Conservation (phyloP, 257 asterid genomes). For the Coffea canephora region DNA sequence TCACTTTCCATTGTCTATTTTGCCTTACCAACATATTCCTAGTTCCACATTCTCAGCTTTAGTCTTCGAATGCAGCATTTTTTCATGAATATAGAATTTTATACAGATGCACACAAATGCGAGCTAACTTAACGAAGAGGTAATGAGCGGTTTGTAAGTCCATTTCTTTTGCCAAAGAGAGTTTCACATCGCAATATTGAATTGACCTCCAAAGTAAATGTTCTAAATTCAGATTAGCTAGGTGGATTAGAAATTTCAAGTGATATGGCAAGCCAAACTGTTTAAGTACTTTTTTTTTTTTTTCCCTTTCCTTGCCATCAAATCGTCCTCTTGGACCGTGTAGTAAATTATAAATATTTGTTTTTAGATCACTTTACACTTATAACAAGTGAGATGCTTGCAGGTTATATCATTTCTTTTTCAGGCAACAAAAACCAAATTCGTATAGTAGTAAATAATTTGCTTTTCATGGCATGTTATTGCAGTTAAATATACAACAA, state of each 20-base stretch:
- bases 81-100: background rate
- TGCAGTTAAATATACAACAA: too few relatives aligned
- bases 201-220: too few relatives aligned
- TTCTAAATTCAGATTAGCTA: too few relatives aligned
- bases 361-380: too few relatives aligned
- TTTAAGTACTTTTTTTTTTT: background rate
- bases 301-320: background rate
- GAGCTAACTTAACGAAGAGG: background rate
- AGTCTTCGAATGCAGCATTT: background rate
- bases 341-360: too few relatives aligned
- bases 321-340: too few relatives aligned
- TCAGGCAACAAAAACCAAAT: too few relatives aligned
- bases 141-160: background rate
- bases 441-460: too few relatives aligned
- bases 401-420: too few relatives aligned
- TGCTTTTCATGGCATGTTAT: too few relatives aligned
- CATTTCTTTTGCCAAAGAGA: background rate
- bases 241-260: background rate
- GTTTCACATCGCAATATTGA: background rate
- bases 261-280: background rate
- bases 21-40: background rate
- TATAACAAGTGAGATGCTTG: too few relatives aligned
- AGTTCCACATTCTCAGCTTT: background rate
- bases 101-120: too few relatives aligned
- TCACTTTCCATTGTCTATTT: conserved; percentile 30